phyloP scores from a whole-genome alignment of 257 asterid species.

The Paulownia fortunei region DNA sequence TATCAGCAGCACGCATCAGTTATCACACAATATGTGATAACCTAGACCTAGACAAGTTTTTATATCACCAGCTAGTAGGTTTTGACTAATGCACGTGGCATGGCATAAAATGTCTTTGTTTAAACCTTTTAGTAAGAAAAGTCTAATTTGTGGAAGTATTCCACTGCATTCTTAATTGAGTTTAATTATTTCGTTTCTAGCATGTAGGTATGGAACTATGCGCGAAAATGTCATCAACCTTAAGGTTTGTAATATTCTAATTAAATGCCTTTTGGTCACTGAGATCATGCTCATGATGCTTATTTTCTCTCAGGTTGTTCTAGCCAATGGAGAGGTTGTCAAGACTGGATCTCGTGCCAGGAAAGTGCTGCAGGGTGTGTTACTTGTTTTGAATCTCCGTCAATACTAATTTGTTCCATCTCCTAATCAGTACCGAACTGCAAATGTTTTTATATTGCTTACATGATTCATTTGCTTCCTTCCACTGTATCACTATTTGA shows the following conservation, averaged over 20 bases:
- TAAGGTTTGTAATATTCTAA: conserved; percentile 64
- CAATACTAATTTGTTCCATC: conserved; percentile 17
- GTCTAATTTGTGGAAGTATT: background rate
- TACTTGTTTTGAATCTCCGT: conserved; percentile 20
- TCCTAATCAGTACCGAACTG: conserved; percentile 1
- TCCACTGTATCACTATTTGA: background rate
- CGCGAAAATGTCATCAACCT: conserved; percentile 96
- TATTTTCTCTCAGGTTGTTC: conserved; percentile 68
- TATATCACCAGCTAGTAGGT: background rate
- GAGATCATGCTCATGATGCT: conserved; percentile 31
- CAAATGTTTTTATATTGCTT: background rate
- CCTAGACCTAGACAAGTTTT: conserved; percentile 9
- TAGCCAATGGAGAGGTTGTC: conserved; percentile 86
- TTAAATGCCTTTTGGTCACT: conserved; percentile 24
- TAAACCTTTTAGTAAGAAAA: conserved; percentile 4
- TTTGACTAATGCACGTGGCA: conserved; percentile 13
- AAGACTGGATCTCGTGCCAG: conserved; percentile 98
- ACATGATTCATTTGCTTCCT: background rate
- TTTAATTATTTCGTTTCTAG: conserved; percentile 55
- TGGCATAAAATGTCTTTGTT: too few relatives aligned
- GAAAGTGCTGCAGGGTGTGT: conserved; percentile 97
- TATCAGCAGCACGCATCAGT: background rate
- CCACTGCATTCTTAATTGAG: conserved; percentile 28
- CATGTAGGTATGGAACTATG: conserved; percentile 98
- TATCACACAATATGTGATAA: background rate